Conservation (phyloP, 352 stramenopile species). For the Globisporangium polare region DNA sequence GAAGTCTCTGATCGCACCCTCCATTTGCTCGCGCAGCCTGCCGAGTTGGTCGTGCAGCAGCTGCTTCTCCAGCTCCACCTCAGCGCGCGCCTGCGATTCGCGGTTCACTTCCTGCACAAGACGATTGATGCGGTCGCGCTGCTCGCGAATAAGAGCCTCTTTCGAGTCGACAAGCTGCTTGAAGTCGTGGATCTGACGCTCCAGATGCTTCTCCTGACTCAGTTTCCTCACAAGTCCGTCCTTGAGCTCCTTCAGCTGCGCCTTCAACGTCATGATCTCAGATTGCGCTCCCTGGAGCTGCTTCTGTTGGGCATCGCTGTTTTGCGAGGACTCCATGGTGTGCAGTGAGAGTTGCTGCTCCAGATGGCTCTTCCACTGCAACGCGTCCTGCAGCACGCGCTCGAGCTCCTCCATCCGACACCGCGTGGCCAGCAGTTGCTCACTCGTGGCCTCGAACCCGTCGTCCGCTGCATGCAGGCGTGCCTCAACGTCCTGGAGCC, state of each 20-base stretch:
- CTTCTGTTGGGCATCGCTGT: slow-evolving; percentile 4
- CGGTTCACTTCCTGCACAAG: slow-evolving; percentile 48
- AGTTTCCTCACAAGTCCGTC: slow-evolving; percentile 26
- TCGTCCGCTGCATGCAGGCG: slow-evolving; percentile 38
- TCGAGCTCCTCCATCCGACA: slow-evolving; percentile 65
- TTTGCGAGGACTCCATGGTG: background rate
- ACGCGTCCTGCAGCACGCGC: slow-evolving; percentile 42
- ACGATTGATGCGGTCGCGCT: slow-evolving; percentile 52
- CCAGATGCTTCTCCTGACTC: slow-evolving; percentile 35
- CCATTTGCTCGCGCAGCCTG: slow-evolving; percentile 31
- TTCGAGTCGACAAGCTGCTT: slow-evolving; percentile 29
- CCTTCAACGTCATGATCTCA: slow-evolving; percentile 31
- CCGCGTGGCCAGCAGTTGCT: slow-evolving; percentile 42
- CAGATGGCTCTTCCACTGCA: slow-evolving; percentile 46
- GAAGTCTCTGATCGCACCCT: slow-evolving; percentile 29
- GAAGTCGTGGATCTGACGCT: slow-evolving; percentile 34
- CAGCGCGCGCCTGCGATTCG: slow-evolving; percentile 42
- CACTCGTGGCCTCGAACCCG: slow-evolving; percentile 29
- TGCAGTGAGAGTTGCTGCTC: slow-evolving; percentile 32
- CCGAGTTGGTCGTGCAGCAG: slow-evolving; percentile 42
- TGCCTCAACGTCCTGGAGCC: slow-evolving; percentile 57
- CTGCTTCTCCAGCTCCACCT: slow-evolving; percentile 46
- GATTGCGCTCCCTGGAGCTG: slow-evolving; percentile 17
- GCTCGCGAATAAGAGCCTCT: slow-evolving; percentile 32
- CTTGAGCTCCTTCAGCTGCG: slow-evolving; percentile 48